phyloP scores from a whole-genome alignment of 805 yeast genomes.

The Ogataea methanolica region DNA sequence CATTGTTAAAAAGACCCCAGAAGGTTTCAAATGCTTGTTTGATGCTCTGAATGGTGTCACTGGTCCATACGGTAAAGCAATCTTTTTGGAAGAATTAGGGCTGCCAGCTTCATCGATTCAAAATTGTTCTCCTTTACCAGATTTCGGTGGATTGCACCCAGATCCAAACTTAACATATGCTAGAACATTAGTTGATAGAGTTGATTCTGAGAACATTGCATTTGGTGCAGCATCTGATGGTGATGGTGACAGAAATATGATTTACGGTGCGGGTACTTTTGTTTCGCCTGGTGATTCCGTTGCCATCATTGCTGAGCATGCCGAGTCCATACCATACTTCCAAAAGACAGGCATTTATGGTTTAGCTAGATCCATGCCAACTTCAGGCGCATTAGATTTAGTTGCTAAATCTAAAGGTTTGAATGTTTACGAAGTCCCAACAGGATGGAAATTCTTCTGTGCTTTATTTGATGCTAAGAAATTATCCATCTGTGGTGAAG shows the following conservation, averaged over 20 bases:
- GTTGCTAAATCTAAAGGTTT: conserved; percentile 79
- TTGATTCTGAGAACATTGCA: conserved; percentile 75
- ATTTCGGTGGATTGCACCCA: conserved; percentile 96
- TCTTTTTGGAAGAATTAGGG: conserved; percentile 82
- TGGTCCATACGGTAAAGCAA: conserved; percentile 88
- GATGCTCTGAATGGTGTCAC: conserved; percentile 95
- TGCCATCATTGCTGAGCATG: conserved; percentile 94
- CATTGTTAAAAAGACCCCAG: conserved; percentile 44
- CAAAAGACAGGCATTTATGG: conserved; percentile 81
- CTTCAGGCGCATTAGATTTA: conserved; percentile 87
- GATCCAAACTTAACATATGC: conserved; percentile 98
- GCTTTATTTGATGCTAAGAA: conserved; percentile 90
- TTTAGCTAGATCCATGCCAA: conserved; percentile 96
- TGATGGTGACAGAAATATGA: conserved; percentile 98
- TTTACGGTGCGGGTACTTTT: conserved; percentile 89
- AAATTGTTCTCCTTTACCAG: conserved; percentile 75
- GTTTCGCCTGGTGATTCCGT: conserved; percentile 99
- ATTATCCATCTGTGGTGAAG: conserved; percentile 96
- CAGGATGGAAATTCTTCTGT: conserved; percentile 99
- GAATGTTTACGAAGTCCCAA: conserved; percentile 88
- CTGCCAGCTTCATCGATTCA: conserved; percentile 68
- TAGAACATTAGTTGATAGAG: conserved; percentile 74
- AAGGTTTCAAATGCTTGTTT: conserved; percentile 69
- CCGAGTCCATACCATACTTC: conserved; percentile 87
- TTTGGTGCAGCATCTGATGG: conserved; percentile 99